Conservation (phyloP, 306 rosid species). For the peach (Prunus persica) region DNA sequence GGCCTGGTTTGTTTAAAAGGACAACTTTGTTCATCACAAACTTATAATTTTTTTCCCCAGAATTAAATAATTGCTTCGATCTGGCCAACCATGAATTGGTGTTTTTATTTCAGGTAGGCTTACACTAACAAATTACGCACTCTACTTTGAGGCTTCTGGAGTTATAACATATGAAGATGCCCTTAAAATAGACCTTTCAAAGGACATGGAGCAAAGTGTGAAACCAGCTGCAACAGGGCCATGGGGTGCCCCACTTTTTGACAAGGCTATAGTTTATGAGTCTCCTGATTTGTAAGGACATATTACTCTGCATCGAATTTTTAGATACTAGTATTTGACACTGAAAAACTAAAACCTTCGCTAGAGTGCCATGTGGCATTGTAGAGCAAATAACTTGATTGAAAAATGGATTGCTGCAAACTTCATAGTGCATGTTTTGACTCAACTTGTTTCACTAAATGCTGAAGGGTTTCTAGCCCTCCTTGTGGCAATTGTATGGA, state of each 20-base stretch:
- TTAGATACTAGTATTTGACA: background rate
- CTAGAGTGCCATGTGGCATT: no score
- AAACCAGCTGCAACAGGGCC: conserved; percentile 79
- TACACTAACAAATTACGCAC: conserved; percentile 78
- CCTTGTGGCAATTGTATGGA: background rate
- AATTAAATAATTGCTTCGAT: background rate
- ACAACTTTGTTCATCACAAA: background rate
- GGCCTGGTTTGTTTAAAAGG: conserved; percentile 67
- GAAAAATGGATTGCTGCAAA: no score
- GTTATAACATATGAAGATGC: conserved; percentile 73
- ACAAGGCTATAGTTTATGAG: conserved; percentile 74
- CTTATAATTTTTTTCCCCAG: background rate
- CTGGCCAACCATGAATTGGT: background rate
- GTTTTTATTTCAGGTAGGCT: conserved; percentile 68
- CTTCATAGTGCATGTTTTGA: no score
- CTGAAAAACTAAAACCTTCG: background rate
- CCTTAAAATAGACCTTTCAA: conserved; percentile 66
- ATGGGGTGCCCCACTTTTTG: conserved; percentile 94
- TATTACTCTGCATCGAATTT: background rate
- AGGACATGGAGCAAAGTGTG: conserved; percentile 50
- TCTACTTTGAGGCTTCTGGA: conserved; percentile 91
- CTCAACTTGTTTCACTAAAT: no score
- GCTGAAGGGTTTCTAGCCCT: background rate
- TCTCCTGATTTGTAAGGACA: conserved; percentile 66
- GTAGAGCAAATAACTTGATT: no score